Evolutionary conservation across 768 basidiomycete species (phyloP).

Genomic region (Pulveroboletus ravenelii): DNA sequence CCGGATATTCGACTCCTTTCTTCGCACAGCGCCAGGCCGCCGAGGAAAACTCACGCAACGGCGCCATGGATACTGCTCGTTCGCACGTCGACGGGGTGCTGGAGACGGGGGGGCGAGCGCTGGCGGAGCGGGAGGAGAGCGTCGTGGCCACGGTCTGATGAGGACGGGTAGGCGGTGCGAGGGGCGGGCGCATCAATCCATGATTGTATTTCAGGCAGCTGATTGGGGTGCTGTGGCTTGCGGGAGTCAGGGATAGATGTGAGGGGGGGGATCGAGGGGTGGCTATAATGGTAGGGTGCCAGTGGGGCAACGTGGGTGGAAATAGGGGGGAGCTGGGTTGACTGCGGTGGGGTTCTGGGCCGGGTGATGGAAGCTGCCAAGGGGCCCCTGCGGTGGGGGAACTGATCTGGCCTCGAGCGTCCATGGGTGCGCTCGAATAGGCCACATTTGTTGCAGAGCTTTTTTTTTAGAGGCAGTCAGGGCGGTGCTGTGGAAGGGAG

Average conservation of each 20-base stretch:
- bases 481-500: not conserved
- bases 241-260: slow-evolving; percentile 34
- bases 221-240: slow-evolving; percentile 32
- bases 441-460: slow-evolving; percentile 65
- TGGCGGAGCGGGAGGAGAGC: slow-evolving; percentile 28
- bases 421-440: slow-evolving; percentile 79
- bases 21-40: slow-evolving; percentile 19
- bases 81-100: slow-evolving; percentile 33
- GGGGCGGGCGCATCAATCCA: slow-evolving; percentile 38
- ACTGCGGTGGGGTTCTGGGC: slow-evolving; percentile 48
- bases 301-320: slow-evolving; percentile 36
- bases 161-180: slow-evolving; percentile 26
- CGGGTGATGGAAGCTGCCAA: slow-evolving; percentile 46
- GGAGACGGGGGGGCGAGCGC: slow-evolving; percentile 30
- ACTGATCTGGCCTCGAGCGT: slow-evolving; percentile 72
- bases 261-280: slow-evolving; percentile 50
- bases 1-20: not conserved
- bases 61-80: slow-evolving; percentile 27
- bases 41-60: slow-evolving; percentile 21
- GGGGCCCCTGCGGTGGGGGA: slow-evolving; percentile 75
- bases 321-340: slow-evolving; percentile 42
- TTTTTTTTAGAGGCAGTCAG: not conserved
- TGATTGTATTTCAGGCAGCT: slow-evolving; percentile 44
- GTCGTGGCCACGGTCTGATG: slow-evolving; percentile 31
- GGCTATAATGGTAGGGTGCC: slow-evolving; percentile 47